Percentiles rank a stretch among this genome's conserved stretches.
Conservation (phyloP, 306 rosid species). For the Albizia julibrissin region DNA sequence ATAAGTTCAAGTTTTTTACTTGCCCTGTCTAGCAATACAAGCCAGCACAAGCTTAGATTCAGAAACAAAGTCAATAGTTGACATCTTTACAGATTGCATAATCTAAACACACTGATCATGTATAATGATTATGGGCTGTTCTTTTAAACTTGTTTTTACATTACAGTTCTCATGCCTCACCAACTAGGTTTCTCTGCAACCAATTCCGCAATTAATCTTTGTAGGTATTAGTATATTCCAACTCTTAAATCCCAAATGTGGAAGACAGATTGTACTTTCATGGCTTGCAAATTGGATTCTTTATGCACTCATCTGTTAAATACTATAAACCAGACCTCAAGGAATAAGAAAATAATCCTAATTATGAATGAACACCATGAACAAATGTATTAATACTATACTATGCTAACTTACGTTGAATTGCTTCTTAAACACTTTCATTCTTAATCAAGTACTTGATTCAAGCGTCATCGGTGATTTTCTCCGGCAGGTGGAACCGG, state of each 20-base stretch:
- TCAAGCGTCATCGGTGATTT: constrained; percentile 22
- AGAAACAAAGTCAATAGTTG: not conserved
- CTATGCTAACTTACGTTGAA: not conserved
- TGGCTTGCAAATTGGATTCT: constrained; percentile 32
- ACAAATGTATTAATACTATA: not conserved
- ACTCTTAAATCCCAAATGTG: constrained; percentile 4
- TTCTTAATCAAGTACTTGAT: not conserved
- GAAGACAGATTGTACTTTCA: constrained; percentile 32
- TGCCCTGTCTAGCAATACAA: not conserved
- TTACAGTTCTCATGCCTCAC: not conserved
- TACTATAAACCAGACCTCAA: constrained; percentile 1
- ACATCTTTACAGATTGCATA: not conserved
- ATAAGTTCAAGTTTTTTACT: not conserved
- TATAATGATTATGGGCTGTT: not conserved
- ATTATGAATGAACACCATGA: not conserved
- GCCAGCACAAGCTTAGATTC: not conserved
- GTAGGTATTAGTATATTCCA: constrained; percentile 22
- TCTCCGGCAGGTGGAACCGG: constrained; percentile 67
- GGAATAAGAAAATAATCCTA: not conserved
- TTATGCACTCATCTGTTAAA: not conserved
- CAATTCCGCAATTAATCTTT: not conserved
- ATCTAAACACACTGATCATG: not conserved
- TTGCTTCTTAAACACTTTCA: not conserved
- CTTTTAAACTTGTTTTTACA: not conserved
- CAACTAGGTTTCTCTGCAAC: not conserved